Conservation (phyloP, 2,329 filamentous ascomycete species). For the Ambrosiella cleistominuta region DNA sequence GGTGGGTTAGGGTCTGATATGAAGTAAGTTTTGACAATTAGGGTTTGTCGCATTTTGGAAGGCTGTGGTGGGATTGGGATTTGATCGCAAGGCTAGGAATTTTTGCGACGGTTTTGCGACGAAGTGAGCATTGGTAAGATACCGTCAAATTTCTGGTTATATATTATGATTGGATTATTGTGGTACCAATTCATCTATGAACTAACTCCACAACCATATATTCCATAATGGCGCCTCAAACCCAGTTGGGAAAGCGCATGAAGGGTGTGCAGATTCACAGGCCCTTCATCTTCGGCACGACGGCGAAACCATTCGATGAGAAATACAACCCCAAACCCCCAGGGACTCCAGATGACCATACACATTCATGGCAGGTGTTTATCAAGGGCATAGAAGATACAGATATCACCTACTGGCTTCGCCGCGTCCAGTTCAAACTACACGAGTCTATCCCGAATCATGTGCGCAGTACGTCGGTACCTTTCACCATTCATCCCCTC, state of each 20-base stretch:
- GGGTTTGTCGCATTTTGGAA: not conserved
- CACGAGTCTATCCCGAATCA: constrained; percentile 93
- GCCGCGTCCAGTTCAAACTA: constrained; percentile 94
- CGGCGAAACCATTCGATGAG: constrained; percentile 63
- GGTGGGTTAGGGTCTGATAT: not conserved
- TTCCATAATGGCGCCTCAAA: constrained; percentile 38
- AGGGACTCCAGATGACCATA: constrained; percentile 72
- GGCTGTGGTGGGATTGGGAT: not conserved
- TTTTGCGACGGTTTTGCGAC: not conserved
- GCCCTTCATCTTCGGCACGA: constrained; percentile 59
- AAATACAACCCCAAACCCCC: constrained; percentile 59
- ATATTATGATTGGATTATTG: no score
- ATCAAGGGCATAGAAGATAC: constrained; percentile 78
- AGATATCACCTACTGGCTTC: constrained; percentile 87
- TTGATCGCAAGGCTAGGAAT: not conserved
- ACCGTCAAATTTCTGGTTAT: no score
- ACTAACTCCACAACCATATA: no score
- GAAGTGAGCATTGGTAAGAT: not conserved
- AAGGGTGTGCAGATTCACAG: constrained; percentile 47
- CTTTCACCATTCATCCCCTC: not conserved
- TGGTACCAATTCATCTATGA: no score
- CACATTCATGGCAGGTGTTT: constrained; percentile 91
- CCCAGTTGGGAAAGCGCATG: constrained; percentile 41
- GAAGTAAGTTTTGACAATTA: not conserved
- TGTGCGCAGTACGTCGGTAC: constrained; percentile 44